phyloP scores from a whole-genome alignment of 2,329 filamentous ascomycete genomes.

The Colletotrichum somersetense region DNA sequence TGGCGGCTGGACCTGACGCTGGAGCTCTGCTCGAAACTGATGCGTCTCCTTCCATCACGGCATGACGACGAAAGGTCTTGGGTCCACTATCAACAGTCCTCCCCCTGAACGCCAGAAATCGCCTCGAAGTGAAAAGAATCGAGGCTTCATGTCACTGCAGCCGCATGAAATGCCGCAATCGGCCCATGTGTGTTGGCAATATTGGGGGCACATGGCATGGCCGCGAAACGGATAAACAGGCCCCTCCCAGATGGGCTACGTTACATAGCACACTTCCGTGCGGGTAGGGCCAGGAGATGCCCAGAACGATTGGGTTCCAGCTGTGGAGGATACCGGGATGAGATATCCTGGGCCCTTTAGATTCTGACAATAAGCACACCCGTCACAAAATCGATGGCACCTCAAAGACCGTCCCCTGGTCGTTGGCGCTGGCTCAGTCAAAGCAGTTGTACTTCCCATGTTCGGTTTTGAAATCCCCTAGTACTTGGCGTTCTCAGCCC shows the following conservation, averaged over 20 bases:
- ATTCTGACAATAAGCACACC: slow-evolving; percentile 27
- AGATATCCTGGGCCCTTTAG: neutral
- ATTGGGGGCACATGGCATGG: neutral
- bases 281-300: slow-evolving; percentile 24
- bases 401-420: neutral
- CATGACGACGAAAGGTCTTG: slow-evolving; percentile 28
- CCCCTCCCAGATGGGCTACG: neutral
- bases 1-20: neutral
- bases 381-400: slow-evolving; percentile 28
- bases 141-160: neutral
- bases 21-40: neutral
- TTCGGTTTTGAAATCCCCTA: neutral
- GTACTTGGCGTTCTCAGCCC: neutral
- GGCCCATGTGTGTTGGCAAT: neutral
- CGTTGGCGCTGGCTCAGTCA: slow-evolving; percentile 1
- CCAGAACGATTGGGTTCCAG: slow-evolving; percentile 6
- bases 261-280: neutral
- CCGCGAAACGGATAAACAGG: neutral
- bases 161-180: neutral
- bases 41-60: slow-evolving; percentile 14
- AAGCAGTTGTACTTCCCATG: slow-evolving; percentile 12
- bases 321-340: slow-evolving; percentile 16
- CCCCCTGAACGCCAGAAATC: neutral
- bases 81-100: neutral
- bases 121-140: neutral